Conservation (phyloP, 306 rosid species). For the Cotoneaster glaucophyllus region DNA sequence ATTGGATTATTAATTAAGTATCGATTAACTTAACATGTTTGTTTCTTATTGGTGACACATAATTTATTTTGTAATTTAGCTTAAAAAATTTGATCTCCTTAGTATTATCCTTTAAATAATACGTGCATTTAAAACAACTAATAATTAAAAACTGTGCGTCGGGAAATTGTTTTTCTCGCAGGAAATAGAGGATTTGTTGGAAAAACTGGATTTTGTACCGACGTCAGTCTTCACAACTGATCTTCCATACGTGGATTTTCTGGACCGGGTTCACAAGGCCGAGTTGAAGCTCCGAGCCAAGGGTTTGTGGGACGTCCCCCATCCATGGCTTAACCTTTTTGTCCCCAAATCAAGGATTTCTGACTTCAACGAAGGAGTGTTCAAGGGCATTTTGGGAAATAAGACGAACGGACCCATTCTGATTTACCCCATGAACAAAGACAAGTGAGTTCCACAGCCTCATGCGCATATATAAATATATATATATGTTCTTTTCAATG, state of each 20-base stretch:
- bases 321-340: conserved; percentile 98
- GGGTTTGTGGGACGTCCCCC: conserved; percentile 89
- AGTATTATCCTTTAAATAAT: too few relatives aligned
- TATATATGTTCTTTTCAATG: background rate
- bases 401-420: conserved; percentile 95
- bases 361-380: conserved; percentile 79
- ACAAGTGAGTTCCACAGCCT: conserved; percentile 51
- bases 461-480: too few relatives aligned
- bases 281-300: conserved; percentile 86
- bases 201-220: conserved; percentile 53
- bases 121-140: background rate
- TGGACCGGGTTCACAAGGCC: conserved; percentile 90
- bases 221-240: conserved; percentile 78
- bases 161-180: conserved; percentile 20
- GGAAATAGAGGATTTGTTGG: conserved; percentile 59
- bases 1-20: too few relatives aligned
- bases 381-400: conserved; percentile 86
- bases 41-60: too few relatives aligned
- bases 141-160: background rate
- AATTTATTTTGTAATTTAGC: background rate
- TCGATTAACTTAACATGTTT: too few relatives aligned
- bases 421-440: conserved; percentile 89
- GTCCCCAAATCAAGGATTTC: conserved; percentile 81
- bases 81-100: background rate
- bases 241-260: conserved; percentile 73